Evolutionary conservation across 2,329 filamentous ascomycete genomes (phyloP), one percentile per base, ranked within the genome.

Genomic region (Xylaria sp.): DNA sequence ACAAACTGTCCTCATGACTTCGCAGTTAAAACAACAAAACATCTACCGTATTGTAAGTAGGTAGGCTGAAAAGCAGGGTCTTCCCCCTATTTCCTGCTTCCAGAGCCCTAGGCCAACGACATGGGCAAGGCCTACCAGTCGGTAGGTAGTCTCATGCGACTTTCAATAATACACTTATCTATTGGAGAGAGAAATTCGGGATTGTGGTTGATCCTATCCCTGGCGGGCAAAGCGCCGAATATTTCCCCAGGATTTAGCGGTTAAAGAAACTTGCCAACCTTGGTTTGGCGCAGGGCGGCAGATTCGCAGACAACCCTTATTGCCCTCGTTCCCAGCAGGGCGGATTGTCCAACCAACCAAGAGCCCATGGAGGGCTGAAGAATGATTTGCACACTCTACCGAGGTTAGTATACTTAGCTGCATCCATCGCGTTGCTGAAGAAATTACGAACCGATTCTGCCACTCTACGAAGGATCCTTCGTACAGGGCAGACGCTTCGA

Each of bases 241-340:
- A 45, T 54, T 67, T 67, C 65, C 65, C 65, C 65, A 65, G 56
- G 63, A 67, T 65, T 60, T 63, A 54, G 59, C 59, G 65, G 62
- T 67, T 65, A 45, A 61, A 63, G 57, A 57, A 61, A 58, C 57
- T 61, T 55, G 61, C 61, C 64, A 38, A 57, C 57, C 31, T 60
- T 45, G 61, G 64, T 60, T 57, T 66, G 61, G 60, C 49, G 60
- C 33, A 60, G 33, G n/a, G 51, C 64, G 64, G 64, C 61, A 66
- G 64, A 64, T 66, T 59, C 54, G 46, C 61, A 51, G 37, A 54
- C 61, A 55, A 31, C 51, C 46, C 43, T 21, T 47, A 43, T 55
- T n/a, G 28, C 9, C 28, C 23, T 58, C 53, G 53, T 58, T 45
- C 57, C n/a, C 54, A 59, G 53, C 57, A 54, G 52, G 63, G 60